A percentile compares a stretch with the other conserved stretches of the same genome.
phyloP scores from a whole-genome alignment of 257 asterid genomes.

The Solanum virginianum region DNA sequence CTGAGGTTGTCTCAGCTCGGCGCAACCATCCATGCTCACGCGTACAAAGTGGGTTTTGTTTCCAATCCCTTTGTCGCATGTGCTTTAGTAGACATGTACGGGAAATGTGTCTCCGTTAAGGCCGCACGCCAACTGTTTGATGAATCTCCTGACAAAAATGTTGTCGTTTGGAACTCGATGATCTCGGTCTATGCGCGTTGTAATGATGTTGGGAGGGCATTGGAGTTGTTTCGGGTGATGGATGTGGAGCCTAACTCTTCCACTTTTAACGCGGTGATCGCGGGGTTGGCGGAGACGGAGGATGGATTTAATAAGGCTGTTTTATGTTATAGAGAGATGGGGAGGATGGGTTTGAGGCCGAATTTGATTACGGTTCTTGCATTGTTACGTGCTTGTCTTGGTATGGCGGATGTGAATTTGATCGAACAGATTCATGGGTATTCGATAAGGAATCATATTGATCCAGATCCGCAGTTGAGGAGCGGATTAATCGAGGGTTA shows the following conservation, averaged over 20 bases:
- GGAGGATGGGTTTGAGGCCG: slow-evolving; percentile 14
- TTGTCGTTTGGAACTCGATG: slow-evolving; percentile 36
- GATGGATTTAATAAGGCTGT: slow-evolving; percentile 20
- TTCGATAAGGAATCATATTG: slow-evolving; percentile 18
- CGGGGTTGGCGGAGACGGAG: slow-evolving; percentile 6
- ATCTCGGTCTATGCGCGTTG: slow-evolving; percentile 22
- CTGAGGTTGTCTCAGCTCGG: slow-evolving; percentile 15
- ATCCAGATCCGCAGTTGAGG: slow-evolving; percentile 17
- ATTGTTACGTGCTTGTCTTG: slow-evolving; percentile 21
- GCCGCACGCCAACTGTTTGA: slow-evolving; percentile 30
- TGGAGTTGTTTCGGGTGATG: slow-evolving; percentile 21
- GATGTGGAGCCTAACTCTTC: slow-evolving; percentile 23
- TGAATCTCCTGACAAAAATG: slow-evolving; percentile 25
- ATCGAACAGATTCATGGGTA: slow-evolving; percentile 31
- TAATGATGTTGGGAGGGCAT: slow-evolving; percentile 14
- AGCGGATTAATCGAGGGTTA: slow-evolving; percentile 40
- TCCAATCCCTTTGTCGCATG: slow-evolving; percentile 36
- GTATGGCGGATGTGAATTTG: slow-evolving; percentile 18
- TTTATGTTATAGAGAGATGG: slow-evolving; percentile 22
- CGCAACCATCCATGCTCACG: slow-evolving; percentile 20
- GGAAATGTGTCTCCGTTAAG: slow-evolving; percentile 22
- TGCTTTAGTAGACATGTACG: slow-evolving; percentile 29
- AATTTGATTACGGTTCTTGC: slow-evolving; percentile 31
- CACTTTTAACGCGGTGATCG: slow-evolving; percentile 27
- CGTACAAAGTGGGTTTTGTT: slow-evolving; percentile 8